These are phyloP conservation scores for Fusarium palustre DNA, from an alignment of 2,329 filamentous ascomycete genomes.

Conservation along the genomic window DNA sequence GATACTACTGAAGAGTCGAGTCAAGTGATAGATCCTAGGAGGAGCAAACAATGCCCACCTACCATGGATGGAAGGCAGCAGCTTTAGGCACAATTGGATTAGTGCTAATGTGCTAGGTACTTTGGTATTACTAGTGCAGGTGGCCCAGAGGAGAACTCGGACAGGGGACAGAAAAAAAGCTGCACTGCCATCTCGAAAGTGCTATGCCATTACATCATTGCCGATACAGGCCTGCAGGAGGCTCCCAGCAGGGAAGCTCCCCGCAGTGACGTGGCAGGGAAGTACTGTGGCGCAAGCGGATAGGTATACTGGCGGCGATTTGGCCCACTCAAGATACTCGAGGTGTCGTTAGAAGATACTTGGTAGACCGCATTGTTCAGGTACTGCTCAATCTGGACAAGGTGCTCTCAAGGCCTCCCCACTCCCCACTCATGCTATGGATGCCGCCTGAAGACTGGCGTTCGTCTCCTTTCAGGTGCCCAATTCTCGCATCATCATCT, in stretches of 20 bases:
- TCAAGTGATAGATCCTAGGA: too few species aligned
- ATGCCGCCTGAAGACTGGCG: conserved; percentile 30
- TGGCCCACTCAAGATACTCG: neutral
- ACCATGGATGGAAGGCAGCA: too few species aligned
- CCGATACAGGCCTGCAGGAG: neutral
- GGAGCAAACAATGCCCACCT: too few species aligned
- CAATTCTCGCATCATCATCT: conserved; percentile 46
- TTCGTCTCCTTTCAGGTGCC: conserved; percentile 39
- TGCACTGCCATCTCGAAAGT: conserved; percentile 34
- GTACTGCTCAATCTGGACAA: conserved; percentile 23
- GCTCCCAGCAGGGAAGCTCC: conserved; percentile 31
- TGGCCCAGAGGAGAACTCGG: neutral
- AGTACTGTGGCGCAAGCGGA: neutral
- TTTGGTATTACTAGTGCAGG: neutral
- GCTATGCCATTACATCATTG: conserved; percentile 38
- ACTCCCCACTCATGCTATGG: conserved; percentile 11
- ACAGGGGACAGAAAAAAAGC: conserved; percentile 1
- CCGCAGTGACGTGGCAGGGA: conserved; percentile 29
- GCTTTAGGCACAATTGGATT: neutral
- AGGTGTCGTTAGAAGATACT: conserved; percentile 1
- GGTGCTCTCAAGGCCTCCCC: conserved; percentile 27
- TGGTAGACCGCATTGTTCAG: conserved; percentile 13
- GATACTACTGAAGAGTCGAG: too few species aligned
- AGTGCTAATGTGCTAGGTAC: neutral
- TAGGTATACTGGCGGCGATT: neutral